Base-by-base conservation (phyloP, 2,329 filamentous ascomycete species). In the Helminthosporium solani region DNA sequence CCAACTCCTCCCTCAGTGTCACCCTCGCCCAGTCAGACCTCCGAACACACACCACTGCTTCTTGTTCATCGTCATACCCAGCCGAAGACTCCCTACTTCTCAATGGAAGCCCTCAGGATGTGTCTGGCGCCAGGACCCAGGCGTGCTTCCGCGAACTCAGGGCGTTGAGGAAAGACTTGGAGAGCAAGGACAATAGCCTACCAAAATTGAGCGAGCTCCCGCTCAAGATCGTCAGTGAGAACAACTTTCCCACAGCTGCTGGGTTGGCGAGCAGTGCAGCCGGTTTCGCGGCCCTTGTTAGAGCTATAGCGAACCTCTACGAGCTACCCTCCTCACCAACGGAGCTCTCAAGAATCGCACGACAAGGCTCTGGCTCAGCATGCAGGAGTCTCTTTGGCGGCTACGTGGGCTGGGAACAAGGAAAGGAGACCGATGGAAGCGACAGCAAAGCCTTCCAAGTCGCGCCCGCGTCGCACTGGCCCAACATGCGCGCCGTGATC, bases 191-290 rank as follows among this genome's bases (percentile, higher is more conserved):
- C 68, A 60, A 84, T 0, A 84, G 83, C 18, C 80, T 96, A n/a
- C 90, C 92, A 34, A 89, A 88, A 71, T 83, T 99, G 46, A 88
- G 90, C 9, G 68, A 78, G 41, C 78, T 87, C 63, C 84, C 88
- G 27, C 83, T 99, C 51, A 87, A 86, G 60, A 86, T 99, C 56
- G 90, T 96, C 46, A 94, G 88, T 46, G 88, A 94, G 76, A 99
- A 99, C 81, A 99, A 99, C 80, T 99, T 99, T 80, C 94, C 94
- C 53, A 99, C 94, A 2, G 94, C 94, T 20, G 94, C 94, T 3
- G 94, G 94, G 6, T 84, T 99, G 21, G 82, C 82, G 33, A 79
- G 77, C 56, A 78, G 76, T 18, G 82, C 82, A n/a, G 82, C 82
- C n/a, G 83, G 82, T 19, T 83, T 85, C 57, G 83, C 82, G 28